Base-by-base conservation (phyloP, 768 basidiomycete genomes). In the Guyanaporus albipodus region DNA sequence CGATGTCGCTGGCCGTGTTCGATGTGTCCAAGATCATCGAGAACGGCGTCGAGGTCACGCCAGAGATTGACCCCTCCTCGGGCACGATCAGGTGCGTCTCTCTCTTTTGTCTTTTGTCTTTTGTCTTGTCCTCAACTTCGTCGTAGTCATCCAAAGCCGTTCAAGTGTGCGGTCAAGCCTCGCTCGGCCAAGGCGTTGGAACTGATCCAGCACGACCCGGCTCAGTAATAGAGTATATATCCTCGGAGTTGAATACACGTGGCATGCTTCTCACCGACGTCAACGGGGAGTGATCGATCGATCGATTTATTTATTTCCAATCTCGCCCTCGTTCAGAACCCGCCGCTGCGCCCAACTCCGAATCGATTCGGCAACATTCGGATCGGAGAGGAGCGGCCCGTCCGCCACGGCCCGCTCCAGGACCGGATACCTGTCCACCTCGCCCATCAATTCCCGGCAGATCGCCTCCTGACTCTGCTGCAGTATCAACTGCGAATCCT, bases 341-440 rank as follows among this genome's bases (percentile, higher is more conserved):
- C 71, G n/a, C n/a, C n/a, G 75, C 41, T 74, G 64, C 12, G 79
- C 47, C 7, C 73, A 73, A 15, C 53, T 53, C 38, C 67, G 71
- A 38, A 82, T 69, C 32, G 64, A 69, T 43, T 69, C 67, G 3
- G 70, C 52, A 56, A 82, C 78, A 11, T 68, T 52, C 11, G 67
- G 56, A 49, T 82, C 77, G n/a, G 73, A 72, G 24, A 81, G 67
- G 42, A 73, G 66, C 42, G 70, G 71, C 5, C 73, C 66, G 34
- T 77, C 78, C 26, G 68, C 69, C 4, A 79, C 76, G 10, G 82
- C 80, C 15, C 82, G 79, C 50, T 85, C 82, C 23, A 85, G 73
- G 22, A 84, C 67, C 15, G 83, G 83, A 62, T 80, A 80, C 85
- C 85, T 75, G 63, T 86, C 83, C 23, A 88, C 69, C 58, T 89